Percentiles rank a stretch among this genome's conserved stretches.
Evolutionary conservation across 768 basidiomycete genomes (phyloP).

Genomic region (Pleurotus tuoliensis): DNA sequence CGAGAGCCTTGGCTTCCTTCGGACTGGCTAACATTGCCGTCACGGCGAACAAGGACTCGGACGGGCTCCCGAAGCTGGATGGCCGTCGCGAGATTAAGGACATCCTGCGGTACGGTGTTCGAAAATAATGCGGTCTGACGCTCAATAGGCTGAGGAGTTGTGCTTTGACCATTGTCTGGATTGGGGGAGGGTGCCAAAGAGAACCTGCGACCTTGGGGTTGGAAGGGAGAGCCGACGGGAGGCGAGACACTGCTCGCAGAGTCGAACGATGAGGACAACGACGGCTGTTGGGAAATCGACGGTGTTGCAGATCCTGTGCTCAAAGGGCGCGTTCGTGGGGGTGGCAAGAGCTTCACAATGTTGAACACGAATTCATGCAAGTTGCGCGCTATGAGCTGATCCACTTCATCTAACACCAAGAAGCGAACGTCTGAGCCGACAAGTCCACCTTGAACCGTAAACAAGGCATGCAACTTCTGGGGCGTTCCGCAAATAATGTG

Average conservation of each 20-base stretch:
- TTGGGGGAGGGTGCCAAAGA: constrained; percentile 51
- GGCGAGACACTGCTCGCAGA: constrained; percentile 23
- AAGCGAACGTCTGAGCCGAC: constrained; percentile 84
- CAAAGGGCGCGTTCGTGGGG: constrained; percentile 70
- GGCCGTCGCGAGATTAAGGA: constrained; percentile 89
- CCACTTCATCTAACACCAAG: constrained; percentile 95
- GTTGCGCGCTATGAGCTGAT: constrained; percentile 96
- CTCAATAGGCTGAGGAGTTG: constrained; percentile 47
- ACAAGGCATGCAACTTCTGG: constrained; percentile 90
- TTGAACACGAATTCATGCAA: constrained; percentile 93
- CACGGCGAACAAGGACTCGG: constrained; percentile 92
- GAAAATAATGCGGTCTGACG: constrained; percentile 94
- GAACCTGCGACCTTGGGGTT: constrained; percentile 48
- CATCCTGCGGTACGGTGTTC: constrained; percentile 97
- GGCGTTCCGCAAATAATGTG: constrained; percentile 97
- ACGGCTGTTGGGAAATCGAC: constrained; percentile 24
- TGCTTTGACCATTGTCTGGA: constrained; percentile 33
- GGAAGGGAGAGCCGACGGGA: constrained; percentile 31
- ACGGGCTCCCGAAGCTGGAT: constrained; percentile 96
- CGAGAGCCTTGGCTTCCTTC: constrained; percentile 67
- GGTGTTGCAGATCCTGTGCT: constrained; percentile 35
- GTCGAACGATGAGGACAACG: constrained; percentile 47
- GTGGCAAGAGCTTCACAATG: constrained; percentile 90
- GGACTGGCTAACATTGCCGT: constrained; percentile 75
- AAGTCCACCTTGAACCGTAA: constrained; percentile 76